Percentiles rank a stretch among this genome's conserved stretches.
phyloP scores from a whole-genome alignment of 202 grass and related monocot genomes.

The Zoysia matrella region DNA sequence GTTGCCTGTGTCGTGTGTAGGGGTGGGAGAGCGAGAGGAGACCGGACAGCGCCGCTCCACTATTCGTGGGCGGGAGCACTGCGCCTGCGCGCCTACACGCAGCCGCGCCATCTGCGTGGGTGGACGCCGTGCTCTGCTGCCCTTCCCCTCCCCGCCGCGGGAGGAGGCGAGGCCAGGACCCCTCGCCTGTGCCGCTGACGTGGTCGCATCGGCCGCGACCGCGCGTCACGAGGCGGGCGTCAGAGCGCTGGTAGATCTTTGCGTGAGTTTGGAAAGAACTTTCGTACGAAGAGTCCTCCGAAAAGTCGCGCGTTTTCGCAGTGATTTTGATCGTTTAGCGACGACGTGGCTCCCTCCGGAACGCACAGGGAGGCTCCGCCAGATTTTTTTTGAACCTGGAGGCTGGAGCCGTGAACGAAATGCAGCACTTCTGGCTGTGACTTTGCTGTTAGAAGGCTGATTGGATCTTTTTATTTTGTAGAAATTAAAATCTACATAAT shows the following conservation, averaged over 20 bases:
- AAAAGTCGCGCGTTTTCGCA: not conserved
- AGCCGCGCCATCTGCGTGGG: not conserved
- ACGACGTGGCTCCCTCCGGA: no score
- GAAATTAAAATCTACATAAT: no score
- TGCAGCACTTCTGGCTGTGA: no score
- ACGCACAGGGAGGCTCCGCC: no score
- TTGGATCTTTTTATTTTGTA: no score
- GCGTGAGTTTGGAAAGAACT: slow-evolving; percentile 1
- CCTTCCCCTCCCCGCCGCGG: not conserved
- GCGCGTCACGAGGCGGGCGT: slow-evolving; percentile 17
- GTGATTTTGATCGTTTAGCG: not conserved
- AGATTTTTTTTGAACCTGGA: no score
- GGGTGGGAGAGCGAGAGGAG: not conserved
- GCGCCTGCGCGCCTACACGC: no score
- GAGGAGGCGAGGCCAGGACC: not conserved
- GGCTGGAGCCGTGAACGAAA: no score
- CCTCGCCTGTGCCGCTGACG: slow-evolving; percentile 1
- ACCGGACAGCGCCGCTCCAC: not conserved
- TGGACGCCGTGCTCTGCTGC: not conserved
- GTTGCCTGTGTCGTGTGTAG: not conserved
- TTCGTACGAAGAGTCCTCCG: not conserved
- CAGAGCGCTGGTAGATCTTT: no score
- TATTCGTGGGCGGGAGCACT: slow-evolving; percentile 12
- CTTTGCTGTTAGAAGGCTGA: no score
- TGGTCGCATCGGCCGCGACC: slow-evolving; percentile 4